These are phyloP conservation scores for Thelonectria rubi DNA, from an alignment of 2,329 filamentous ascomycete species.

Conservation along the genomic window DNA sequence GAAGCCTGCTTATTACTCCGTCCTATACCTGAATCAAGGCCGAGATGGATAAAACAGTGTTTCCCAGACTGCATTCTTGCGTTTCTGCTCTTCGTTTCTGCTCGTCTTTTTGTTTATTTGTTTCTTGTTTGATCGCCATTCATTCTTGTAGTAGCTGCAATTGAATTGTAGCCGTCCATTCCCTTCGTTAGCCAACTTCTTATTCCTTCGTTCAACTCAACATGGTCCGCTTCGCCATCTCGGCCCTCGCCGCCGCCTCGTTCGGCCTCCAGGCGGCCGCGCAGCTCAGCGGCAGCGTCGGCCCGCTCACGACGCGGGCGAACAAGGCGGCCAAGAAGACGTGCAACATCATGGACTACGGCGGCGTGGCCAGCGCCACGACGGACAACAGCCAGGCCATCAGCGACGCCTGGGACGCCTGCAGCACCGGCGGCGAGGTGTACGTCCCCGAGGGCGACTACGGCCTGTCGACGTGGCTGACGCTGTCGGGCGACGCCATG, in stretches of 20 bases:
- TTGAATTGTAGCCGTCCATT: conserved; percentile 18
- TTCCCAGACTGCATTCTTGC: neutral
- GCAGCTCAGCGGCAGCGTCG: conserved; percentile 34
- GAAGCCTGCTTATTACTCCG: neutral
- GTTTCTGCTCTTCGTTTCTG: neutral
- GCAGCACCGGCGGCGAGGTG: conserved; percentile 32
- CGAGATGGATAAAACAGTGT: conserved; percentile 11
- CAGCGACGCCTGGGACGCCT: conserved; percentile 32
- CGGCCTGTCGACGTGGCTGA: conserved; percentile 31
- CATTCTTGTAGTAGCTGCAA: conserved; percentile 7
- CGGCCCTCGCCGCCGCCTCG: conserved; percentile 30
- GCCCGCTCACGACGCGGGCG: conserved; percentile 22
- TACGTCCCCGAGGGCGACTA: conserved; percentile 32
- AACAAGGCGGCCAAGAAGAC: conserved; percentile 32
- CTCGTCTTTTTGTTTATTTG: conserved; percentile 10
- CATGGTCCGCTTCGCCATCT: conserved; percentile 23
- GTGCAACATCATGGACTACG: conserved; percentile 35
- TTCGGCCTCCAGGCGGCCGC: conserved; percentile 33
- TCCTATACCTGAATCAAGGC: conserved; percentile 11
- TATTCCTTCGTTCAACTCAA: conserved; percentile 1
- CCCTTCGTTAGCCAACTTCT: conserved; percentile 12
- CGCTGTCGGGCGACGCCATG: conserved; percentile 31
- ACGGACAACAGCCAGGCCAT: conserved; percentile 32
- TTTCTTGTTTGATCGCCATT: conserved; percentile 4
- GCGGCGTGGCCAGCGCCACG: conserved; percentile 22